Base-by-base conservation (phyloP, 2,329 filamentous ascomycete species). In the Ustulina deusta region DNA sequence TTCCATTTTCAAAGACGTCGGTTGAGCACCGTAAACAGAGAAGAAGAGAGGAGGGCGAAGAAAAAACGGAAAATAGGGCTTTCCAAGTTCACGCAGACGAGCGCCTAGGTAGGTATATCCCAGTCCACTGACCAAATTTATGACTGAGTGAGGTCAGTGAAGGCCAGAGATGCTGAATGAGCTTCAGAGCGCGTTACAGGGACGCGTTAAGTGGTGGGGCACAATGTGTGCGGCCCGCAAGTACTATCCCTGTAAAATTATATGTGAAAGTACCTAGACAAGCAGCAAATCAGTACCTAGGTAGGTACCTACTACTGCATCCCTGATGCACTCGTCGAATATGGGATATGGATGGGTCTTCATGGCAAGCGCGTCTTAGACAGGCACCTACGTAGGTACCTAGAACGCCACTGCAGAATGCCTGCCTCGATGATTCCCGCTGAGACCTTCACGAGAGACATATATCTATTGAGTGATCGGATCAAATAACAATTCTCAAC, bases 1-100 rank as follows among this genome's bases (percentile, higher is more conserved):
- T 1, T 85, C 83, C 87, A 89, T 88, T 0, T 62, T 73, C 60
- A 27, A 54, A 25, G 20, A 17, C 9, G 2, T 20, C 2, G 13
- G 5, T 1, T 22, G n/a, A 25, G 49, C 42, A 49, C 34, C 38
- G 36, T 42, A 15, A 42, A 27, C 15, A n/a, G 13, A 27, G 34
- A 1, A 66, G 29, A 3, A 27, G 6, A 34, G 6, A 7, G 9
- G 1, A 13, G 2, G 25, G 17, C 20, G 3, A 22, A 38, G 1
- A 11, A 15, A n/a, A 5, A 9, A 11, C 10, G 5, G n/a, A 17
- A n/a, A 32, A 44, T 29, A n/a, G 34, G 22, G 29, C 36, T 38
- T 44, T 6, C 29, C 6, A 3, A 20, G 15, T 22, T 13, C 46
- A 60, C n/a, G 17, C 51, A 54, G 17, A 44, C 20, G 10, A 34